Evolutionary conservation across 2,329 filamentous ascomycete genomes (phyloP).

Genomic region (Cryphonectria carpinicola): DNA sequence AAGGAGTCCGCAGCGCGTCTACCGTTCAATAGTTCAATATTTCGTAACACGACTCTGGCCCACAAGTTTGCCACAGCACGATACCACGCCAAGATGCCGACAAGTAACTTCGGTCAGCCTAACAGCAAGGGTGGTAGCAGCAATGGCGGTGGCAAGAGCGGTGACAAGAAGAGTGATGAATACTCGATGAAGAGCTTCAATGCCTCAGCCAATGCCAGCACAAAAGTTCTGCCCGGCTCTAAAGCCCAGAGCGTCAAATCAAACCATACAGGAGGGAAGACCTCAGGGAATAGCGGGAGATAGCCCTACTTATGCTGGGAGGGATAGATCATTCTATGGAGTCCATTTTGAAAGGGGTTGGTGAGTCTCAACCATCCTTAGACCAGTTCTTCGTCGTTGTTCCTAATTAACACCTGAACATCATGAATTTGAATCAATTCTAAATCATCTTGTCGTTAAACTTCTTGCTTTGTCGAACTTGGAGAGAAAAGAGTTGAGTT

Average conservation of each 20-base stretch:
- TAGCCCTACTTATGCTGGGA: background rate
- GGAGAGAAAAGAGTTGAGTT: too few species aligned
- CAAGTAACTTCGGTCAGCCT: background rate
- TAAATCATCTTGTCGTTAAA: background rate
- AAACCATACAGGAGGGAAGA: background rate
- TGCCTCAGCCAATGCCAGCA: conserved; percentile 8
- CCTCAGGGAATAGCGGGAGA: background rate
- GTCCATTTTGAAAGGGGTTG: too few species aligned
- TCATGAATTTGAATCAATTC: background rate
- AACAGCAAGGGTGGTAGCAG: background rate
- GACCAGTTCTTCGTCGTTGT: background rate
- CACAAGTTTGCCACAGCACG: background rate
- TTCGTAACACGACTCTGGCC: background rate
- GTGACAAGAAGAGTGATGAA: background rate
- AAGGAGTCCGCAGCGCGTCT: background rate
- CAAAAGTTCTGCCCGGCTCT: background rate
- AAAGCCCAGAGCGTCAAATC: conserved; percentile 11
- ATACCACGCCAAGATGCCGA: background rate
- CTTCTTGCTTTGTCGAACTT: too few species aligned
- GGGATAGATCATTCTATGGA: background rate
- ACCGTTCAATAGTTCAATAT: background rate
- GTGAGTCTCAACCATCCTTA: background rate
- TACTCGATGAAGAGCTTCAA: conserved; percentile 7
- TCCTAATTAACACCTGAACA: background rate
- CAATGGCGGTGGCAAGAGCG: background rate